Evolutionary conservation across 208 protist species (phyloP).

Genomic region (Porcisia deanei): DNA sequence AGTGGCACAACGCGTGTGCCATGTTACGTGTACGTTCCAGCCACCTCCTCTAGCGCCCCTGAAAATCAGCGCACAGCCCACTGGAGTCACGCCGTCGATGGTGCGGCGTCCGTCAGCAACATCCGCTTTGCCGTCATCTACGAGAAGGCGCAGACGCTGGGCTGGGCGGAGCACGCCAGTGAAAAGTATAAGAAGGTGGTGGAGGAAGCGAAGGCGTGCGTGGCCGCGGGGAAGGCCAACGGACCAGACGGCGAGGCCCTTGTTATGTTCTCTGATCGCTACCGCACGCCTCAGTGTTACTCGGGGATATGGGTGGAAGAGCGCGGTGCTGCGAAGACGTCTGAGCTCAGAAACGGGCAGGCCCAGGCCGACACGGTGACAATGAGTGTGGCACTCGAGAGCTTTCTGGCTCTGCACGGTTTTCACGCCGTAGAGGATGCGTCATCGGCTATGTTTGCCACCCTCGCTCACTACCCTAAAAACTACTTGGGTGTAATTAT

Average conservation of each 20-base stretch:
- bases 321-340: slow-evolving; percentile 5
- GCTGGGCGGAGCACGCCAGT: slow-evolving; percentile 35
- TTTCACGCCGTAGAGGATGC: slow-evolving; percentile 80
- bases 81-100: slow-evolving; percentile 67
- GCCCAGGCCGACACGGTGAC: not conserved
- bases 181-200: slow-evolving; percentile 49
- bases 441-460: slow-evolving; percentile 46
- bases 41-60: slow-evolving; percentile 22
- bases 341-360: not conserved
- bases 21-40: slow-evolving; percentile 73
- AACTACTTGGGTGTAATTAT: slow-evolving; percentile 75
- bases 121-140: slow-evolving; percentile 73
- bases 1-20: slow-evolving; percentile 46
- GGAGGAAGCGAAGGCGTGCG: slow-evolving; percentile 44
- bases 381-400: slow-evolving; percentile 42
- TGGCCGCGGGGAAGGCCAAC: slow-evolving; percentile 24
- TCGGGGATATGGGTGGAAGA: slow-evolving; percentile 56
- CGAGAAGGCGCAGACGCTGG: slow-evolving; percentile 36
- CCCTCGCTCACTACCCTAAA: slow-evolving; percentile 38
- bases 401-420: slow-evolving; percentile 57
- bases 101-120: slow-evolving; percentile 64
- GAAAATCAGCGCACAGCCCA: slow-evolving; percentile 32
- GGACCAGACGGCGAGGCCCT: slow-evolving; percentile 74
- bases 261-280: slow-evolving; percentile 62
- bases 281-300: slow-evolving; percentile 69